Conservation (phyloP, 2,329 filamentous ascomycete genomes). For the Botrytis deweyae region DNA sequence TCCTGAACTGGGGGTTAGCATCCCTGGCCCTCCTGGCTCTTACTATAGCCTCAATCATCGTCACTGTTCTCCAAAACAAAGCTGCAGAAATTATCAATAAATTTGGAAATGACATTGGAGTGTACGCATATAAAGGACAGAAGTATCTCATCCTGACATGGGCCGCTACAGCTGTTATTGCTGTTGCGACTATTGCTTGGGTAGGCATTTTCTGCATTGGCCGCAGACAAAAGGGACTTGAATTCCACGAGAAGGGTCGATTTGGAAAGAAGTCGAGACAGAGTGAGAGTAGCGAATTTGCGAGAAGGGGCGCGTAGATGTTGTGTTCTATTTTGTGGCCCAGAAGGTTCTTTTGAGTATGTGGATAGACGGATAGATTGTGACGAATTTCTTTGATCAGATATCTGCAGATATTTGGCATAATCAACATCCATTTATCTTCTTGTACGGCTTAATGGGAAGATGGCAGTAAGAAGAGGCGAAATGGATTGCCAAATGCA, state of each 20-base stretch:
- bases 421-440: not conserved
- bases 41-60: constrained; percentile 73
- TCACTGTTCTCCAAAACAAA: constrained; percentile 60
- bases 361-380: not conserved
- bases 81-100: constrained; percentile 49
- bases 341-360: not conserved
- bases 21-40: constrained; percentile 52
- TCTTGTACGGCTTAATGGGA: not conserved
- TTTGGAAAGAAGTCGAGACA: not conserved
- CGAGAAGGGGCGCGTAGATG: not conserved
- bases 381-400: not conserved
- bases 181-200: constrained; percentile 38
- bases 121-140: constrained; percentile 45
- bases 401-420: no score
- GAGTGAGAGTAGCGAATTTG: constrained; percentile 14
- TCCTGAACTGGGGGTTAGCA: constrained; percentile 51
- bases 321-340: not conserved
- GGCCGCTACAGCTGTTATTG: constrained; percentile 51
- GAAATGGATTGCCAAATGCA: not conserved
- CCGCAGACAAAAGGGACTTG: constrained; percentile 28
- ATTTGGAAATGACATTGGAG: constrained; percentile 37
- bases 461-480: not conserved
- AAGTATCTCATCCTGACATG: constrained; percentile 61
- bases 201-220: constrained; percentile 35
- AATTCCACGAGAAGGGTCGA: constrained; percentile 35